Evolutionary conservation across 2,329 filamentous ascomycete genomes (phyloP).

Genomic region (Myriosclerotinia curreyana): DNA sequence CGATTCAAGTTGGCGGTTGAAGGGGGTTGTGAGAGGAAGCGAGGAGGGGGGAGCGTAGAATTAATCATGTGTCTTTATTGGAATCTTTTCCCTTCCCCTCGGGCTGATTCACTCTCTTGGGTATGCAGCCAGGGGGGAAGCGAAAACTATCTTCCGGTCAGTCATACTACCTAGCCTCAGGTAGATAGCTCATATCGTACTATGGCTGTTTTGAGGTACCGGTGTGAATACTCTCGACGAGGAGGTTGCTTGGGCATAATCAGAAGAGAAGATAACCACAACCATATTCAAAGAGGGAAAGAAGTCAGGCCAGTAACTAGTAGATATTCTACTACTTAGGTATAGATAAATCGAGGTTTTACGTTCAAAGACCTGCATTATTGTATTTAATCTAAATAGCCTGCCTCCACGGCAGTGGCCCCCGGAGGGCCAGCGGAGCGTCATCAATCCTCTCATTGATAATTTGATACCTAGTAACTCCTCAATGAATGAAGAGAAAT

Average conservation of each 20-base stretch:
- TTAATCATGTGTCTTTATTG: slow-evolving; percentile 2
- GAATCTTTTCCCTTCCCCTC: neutral
- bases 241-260: neutral
- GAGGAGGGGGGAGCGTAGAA: neutral
- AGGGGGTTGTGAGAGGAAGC: neutral
- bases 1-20: neutral
- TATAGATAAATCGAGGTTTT: neutral
- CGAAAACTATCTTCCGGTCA: slow-evolving; percentile 15
- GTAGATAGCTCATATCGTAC: too few species aligned
- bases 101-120: slow-evolving; percentile 8
- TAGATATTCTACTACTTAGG: too few species aligned
- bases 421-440: too few species aligned
- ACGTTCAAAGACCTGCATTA: too few species aligned
- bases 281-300: neutral
- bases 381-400: too few species aligned
- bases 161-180: too few species aligned
- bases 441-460: too few species aligned
- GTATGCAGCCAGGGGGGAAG: slow-evolving; percentile 12
- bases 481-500: neutral
- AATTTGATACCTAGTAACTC: too few species aligned
- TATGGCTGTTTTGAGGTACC: too few species aligned
- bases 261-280: too few species aligned
- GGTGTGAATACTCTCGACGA: neutral
- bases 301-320: neutral
- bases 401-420: too few species aligned